Conservation (phyloP, 495 filamentous ascomycete species). For the Cudoniella acicularis region DNA sequence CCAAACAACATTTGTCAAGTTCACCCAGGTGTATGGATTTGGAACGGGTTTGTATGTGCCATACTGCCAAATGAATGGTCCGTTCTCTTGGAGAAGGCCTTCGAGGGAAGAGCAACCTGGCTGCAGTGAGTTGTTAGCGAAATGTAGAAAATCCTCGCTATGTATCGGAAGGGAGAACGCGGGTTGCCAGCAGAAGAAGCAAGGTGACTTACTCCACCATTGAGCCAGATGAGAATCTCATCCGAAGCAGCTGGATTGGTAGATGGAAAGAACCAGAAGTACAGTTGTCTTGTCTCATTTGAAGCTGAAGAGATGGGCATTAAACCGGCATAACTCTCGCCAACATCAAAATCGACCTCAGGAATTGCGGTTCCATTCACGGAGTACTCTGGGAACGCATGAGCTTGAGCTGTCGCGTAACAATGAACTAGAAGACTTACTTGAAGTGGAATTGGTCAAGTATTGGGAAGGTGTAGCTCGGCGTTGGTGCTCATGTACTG, state of each 20-base stretch:
- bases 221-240: conserved; percentile 72
- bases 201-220: conserved; percentile 51
- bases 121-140: conserved; percentile 12
- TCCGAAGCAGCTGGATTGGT: conserved; percentile 51
- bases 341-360: conserved; percentile 70
- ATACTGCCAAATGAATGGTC: conserved; percentile 70
- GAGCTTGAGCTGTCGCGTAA: background rate
- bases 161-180: too few relatives aligned
- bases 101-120: conserved; percentile 66
- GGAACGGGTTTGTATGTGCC: conserved; percentile 59
- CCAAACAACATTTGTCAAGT: conserved; percentile 73
- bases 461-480: conserved; percentile 6
- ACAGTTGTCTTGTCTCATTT: conserved; percentile 54
- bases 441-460: conserved; percentile 13
- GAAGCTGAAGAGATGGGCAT: conserved; percentile 52
- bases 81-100: conserved; percentile 71
- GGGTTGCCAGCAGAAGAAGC: background rate
- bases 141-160: too few relatives aligned
- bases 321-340: conserved; percentile 73
- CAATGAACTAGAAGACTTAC: background rate
- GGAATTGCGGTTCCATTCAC: conserved; percentile 67
- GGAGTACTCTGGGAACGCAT: conserved; percentile 44
- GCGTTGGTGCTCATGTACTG: background rate
- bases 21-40: conserved; percentile 68
- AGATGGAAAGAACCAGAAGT: conserved; percentile 76